A percentile compares a stretch with the other conserved stretches of the same genome.
Evolutionary conservation across 1,284 basidiomycete species (phyloP).

Genomic region (Exobasidium rhododendri): DNA sequence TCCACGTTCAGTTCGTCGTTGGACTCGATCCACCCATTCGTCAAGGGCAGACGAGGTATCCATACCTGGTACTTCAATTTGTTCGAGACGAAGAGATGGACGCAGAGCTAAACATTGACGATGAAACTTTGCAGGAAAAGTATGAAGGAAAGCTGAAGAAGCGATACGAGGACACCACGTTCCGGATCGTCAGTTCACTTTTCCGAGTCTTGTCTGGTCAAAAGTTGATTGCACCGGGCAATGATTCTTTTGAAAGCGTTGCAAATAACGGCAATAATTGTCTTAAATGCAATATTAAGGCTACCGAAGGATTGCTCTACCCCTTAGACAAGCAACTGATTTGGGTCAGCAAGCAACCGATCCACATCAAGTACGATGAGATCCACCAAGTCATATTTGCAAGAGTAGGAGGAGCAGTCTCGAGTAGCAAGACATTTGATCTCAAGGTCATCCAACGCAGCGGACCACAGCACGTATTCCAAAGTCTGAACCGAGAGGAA

Average conservation of each 20-base stretch:
- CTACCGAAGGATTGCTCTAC: conserved; percentile 93
- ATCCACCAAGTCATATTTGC: conserved; percentile 91
- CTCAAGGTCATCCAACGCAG: conserved; percentile 80
- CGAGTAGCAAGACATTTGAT: conserved; percentile 90
- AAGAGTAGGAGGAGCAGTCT: conserved; percentile 82
- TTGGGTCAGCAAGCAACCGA: conserved; percentile 95
- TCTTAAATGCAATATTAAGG: conserved; percentile 95
- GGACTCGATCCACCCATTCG: conserved; percentile 74
- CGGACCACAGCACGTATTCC: conserved; percentile 67
- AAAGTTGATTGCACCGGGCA: conserved; percentile 70
- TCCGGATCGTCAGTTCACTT: conserved; percentile 89
- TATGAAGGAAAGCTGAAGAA: conserved; percentile 79
- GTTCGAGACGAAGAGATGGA: conserved; percentile 94
- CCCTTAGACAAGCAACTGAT: conserved; percentile 96
- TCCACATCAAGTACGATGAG: conserved; percentile 84
- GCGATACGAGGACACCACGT: conserved; percentile 87
- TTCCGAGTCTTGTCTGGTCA: conserved; percentile 87
- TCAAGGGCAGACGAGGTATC: conserved; percentile 96
- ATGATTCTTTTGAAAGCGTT: conserved; percentile 46
- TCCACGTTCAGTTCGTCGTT: conserved; percentile 80
- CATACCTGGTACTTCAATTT: conserved; percentile 97
- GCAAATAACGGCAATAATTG: conserved; percentile 59
- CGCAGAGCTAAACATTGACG: conserved; percentile 86
- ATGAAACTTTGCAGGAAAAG: conserved; percentile 59
- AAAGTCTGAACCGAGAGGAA: conserved; percentile 92